Percentiles rank a stretch among this genome's conserved stretches.
These are phyloP conservation scores for Anethum foeniculum DNA, from an alignment of 140 eudicot genomes.

Conservation along the genomic window DNA sequence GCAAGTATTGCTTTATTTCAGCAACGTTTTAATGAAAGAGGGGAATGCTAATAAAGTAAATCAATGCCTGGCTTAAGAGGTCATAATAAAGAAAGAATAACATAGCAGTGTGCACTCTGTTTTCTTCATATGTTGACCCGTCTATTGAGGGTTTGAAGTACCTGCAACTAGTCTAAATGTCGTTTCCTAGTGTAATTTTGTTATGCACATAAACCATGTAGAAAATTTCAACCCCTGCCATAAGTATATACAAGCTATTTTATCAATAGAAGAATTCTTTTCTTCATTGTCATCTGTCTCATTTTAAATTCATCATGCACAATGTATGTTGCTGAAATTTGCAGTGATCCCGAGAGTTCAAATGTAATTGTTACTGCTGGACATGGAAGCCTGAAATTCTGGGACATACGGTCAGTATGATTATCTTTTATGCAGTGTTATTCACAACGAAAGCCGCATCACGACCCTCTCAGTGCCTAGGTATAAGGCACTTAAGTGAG, in stretches of 20 bases:
- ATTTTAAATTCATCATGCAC: neutral
- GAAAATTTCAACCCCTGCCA: neutral
- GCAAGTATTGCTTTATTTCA: slow-evolving; percentile 25
- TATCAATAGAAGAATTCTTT: neutral
- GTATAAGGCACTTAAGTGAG: neutral
- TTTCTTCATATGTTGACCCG: neutral
- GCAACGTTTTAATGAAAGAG: neutral
- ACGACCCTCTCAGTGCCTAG: neutral
- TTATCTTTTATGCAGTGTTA: neutral
- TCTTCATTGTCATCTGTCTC: neutral
- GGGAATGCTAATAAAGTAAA: neutral
- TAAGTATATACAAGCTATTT: neutral
- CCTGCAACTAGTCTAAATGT: neutral
- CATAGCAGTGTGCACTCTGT: neutral
- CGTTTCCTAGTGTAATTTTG: neutral
- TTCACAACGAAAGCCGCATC: neutral
- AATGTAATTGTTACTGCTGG: slow-evolving; percentile 70
- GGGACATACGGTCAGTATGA: slow-evolving; percentile 83
- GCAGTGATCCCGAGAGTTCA: slow-evolving; percentile 76
- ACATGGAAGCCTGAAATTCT: slow-evolving; percentile 67
- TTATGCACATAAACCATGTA: neutral
- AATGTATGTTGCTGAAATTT: slow-evolving; percentile 16
- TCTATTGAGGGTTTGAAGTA: neutral
- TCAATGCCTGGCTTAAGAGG: neutral
- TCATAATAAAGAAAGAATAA: neutral